Percentiles rank a stretch among this genome's conserved stretches.
These are phyloP conservation scores for Labyrinthula sp. DNA, from an alignment of 352 stramenopile species.

Conservation along the genomic window DNA sequence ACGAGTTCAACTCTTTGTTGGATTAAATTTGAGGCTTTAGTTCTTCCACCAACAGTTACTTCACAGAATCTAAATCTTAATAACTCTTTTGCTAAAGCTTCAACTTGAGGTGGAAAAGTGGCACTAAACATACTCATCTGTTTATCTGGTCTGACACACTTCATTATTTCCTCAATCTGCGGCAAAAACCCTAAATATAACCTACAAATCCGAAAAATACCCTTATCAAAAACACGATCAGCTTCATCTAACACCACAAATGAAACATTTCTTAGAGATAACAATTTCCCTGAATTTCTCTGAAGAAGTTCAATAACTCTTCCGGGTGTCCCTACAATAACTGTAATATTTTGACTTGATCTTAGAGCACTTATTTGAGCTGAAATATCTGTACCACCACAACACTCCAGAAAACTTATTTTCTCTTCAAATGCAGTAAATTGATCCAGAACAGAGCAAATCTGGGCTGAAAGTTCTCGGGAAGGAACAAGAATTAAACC, in stretches of 20 bases:
- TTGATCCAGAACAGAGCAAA: conserved; percentile 71
- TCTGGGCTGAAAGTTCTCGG: conserved; percentile 91
- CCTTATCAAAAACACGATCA: conserved; percentile 98
- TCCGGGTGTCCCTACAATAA: conserved; percentile 91
- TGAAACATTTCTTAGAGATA: conserved; percentile 79
- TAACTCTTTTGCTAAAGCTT: conserved; percentile 46
- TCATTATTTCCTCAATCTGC: conserved; percentile 63
- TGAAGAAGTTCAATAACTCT: conserved; percentile 97
- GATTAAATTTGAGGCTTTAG: conserved; percentile 82
- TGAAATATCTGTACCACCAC: conserved; percentile 69
- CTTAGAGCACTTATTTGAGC: conserved; percentile 98
- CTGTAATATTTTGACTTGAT: conserved; percentile 77
- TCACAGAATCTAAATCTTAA: conserved; percentile 87
- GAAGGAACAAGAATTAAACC: conserved; percentile 89
- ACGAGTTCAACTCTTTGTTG: conserved; percentile 94
- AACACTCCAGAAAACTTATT: conserved; percentile 76
- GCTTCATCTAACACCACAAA: conserved; percentile 97
- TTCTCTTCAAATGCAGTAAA: conserved; percentile 75
- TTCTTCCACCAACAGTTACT: conserved; percentile 73
- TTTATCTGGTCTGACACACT: conserved; percentile 64
- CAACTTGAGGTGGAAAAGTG: conserved; percentile 64
- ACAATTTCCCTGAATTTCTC: conserved; percentile 85
- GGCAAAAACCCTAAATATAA: conserved; percentile 99
- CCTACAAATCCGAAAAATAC: too few species aligned
- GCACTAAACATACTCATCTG: conserved; percentile 89